Base-by-base conservation (phyloP, 768 basidiomycete species). In the Mrakia gelida region DNA sequence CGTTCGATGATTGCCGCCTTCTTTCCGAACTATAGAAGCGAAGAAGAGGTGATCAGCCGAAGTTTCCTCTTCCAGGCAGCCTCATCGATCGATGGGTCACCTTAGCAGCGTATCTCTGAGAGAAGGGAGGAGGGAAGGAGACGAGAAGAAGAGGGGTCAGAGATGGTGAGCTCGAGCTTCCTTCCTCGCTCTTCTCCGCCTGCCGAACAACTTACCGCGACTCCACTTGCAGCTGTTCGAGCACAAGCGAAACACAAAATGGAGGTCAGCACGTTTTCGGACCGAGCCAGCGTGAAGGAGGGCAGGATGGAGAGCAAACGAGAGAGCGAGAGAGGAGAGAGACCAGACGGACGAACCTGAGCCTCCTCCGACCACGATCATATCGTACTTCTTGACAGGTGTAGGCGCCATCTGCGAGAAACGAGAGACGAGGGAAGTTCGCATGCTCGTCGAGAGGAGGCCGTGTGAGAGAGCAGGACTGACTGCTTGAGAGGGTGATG, bases 381-480 rank as follows among this genome's bases (percentile, higher is more conserved):
- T 70, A 38, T 59, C 59, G 59, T 70, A 34, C 41, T 45, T 70
- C 23, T 41, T 70, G 41, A 41, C 38, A 45, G 67, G 38, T 6
- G 67, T 70, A n/a, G 67, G 67, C 11, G 67, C 67, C 67, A 70
- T 70, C 18, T 18, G 34, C 38, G n/a, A n/a, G 41, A 34, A 13
- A 8, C 65, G 65, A 8, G 21, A 38, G 34, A 34, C 23, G 16
- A 70, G 21, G 2, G 34, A 70, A 38, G 67, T 32, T 30, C 21
- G 38, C 28, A 67, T 67, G 65, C 1, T 1, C 21, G 67, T 34
- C 26, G 41, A 70, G 26, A 23, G 15, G 9, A 32, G 34, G 16
- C 0, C 0, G 21, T 21, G n/a, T 11, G 32, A 21, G 15, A 41
- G 32, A 34, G 16, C 38, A 38, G 65, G 11, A 63, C 62, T 63